Conservation (phyloP, 352 stramenopile species). For the Plasmopara muralis region DNA sequence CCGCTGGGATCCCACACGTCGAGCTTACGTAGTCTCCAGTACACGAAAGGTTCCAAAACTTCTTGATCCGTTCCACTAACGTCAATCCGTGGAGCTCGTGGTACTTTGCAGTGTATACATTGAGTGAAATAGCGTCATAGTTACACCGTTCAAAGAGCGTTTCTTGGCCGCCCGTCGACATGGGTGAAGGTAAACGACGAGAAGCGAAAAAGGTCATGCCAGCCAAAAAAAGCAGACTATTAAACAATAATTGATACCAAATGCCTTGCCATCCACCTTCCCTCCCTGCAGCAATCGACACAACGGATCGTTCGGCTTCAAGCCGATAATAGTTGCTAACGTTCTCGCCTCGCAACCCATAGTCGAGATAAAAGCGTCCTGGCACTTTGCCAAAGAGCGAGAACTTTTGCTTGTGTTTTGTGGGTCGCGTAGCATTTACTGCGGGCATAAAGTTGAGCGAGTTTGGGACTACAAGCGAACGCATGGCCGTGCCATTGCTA, state of each 20-base stretch:
- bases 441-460: constrained; percentile 33
- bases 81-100: constrained; percentile 33
- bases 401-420: constrained; percentile 32
- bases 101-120: constrained; percentile 43
- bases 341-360: constrained; percentile 29
- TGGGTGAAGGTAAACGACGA: constrained; percentile 44
- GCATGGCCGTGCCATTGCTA: constrained; percentile 28
- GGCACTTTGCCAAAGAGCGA: constrained; percentile 30
- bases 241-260: constrained; percentile 57
- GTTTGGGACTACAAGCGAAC: constrained; percentile 29
- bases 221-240: constrained; percentile 43
- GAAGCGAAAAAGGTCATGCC: constrained; percentile 60
- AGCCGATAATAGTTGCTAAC: constrained; percentile 39
- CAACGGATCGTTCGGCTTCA: constrained; percentile 41
- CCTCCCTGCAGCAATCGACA: constrained; percentile 40
- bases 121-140: constrained; percentile 44
- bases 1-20: constrained; percentile 60
- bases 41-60: constrained; percentile 40
- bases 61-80: constrained; percentile 34
- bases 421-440: constrained; percentile 12
- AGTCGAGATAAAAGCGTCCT: constrained; percentile 57
- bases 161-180: constrained; percentile 53
- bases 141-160: constrained; percentile 71
- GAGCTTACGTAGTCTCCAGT: constrained; percentile 53
- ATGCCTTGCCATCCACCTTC: constrained; percentile 58